A percentile compares a stretch with the other conserved stretches of the same genome.
Conservation (phyloP, 1,139 yeast species). For the Barnettozyma hawaiiensis region DNA sequence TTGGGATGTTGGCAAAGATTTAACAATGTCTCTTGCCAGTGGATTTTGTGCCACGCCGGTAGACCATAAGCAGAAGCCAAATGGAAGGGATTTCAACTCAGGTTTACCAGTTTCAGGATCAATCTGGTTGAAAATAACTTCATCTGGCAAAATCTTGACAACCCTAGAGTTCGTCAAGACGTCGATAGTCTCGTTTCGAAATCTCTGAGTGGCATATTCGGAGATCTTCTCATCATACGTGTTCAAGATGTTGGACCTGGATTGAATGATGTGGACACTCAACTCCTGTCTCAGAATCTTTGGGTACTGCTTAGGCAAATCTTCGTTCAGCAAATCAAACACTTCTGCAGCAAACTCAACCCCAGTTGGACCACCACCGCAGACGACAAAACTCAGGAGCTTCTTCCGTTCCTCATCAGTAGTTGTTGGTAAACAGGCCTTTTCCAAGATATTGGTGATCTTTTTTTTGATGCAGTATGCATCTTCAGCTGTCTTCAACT, state of each 20-base stretch:
- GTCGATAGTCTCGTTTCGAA: constrained; percentile 52
- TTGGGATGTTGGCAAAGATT: constrained; percentile 39
- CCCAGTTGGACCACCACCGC: constrained; percentile 73
- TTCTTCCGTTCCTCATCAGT: constrained; percentile 52
- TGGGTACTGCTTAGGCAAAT: constrained; percentile 48
- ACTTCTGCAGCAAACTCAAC: constrained; percentile 65
- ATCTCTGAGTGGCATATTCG: constrained; percentile 55
- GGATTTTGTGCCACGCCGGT: constrained; percentile 63
- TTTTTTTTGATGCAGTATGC: constrained; percentile 51
- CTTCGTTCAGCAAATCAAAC: constrained; percentile 55
- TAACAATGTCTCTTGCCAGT: constrained; percentile 44
- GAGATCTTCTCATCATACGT: constrained; percentile 58
- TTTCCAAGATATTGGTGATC: constrained; percentile 48
- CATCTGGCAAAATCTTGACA: constrained; percentile 45
- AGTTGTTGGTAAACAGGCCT: constrained; percentile 57
- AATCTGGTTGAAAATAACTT: constrained; percentile 47
- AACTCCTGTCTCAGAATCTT: constrained; percentile 51
- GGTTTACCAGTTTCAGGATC: constrained; percentile 34
- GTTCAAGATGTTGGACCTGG: constrained; percentile 56
- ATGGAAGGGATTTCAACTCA: constrained; percentile 45
- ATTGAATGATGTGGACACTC: constrained; percentile 59
- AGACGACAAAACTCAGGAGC: constrained; percentile 54
- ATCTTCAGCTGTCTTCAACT: constrained; percentile 60
- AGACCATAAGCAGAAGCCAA: constrained; percentile 62
- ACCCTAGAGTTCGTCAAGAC: constrained; percentile 57